Conservation (phyloP, 495 filamentous ascomycete species). For the Trichoderma gamsii region DNA sequence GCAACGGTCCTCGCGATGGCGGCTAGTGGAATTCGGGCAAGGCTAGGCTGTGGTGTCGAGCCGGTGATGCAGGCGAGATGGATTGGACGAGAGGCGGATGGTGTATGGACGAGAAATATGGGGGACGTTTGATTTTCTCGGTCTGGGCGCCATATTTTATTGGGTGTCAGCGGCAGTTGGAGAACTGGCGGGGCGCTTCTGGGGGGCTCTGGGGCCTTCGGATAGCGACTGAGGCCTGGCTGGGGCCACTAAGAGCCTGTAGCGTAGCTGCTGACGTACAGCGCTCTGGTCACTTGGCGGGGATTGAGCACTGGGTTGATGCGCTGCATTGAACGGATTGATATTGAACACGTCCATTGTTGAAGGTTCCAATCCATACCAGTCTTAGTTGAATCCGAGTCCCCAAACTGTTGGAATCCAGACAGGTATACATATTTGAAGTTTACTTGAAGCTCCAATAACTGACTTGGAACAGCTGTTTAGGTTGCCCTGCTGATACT, state of each 20-base stretch:
- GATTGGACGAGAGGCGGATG: neutral
- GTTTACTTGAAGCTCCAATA: too few species aligned
- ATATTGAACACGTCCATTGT: too few species aligned
- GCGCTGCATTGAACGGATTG: too few species aligned
- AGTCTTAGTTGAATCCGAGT: too few species aligned
- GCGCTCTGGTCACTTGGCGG: too few species aligned
- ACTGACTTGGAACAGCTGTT: too few species aligned
- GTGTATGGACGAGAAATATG: constrained; percentile 9
- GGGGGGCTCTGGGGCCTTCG: neutral
- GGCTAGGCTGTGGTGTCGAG: neutral
- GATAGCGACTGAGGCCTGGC: neutral
- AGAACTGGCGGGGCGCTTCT: neutral
- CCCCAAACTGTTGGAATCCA: too few species aligned
- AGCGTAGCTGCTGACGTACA: neutral
- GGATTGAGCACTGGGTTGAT: too few species aligned
- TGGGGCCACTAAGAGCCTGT: neutral
- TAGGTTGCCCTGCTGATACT: too few species aligned
- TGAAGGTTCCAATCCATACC: too few species aligned
- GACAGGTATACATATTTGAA: too few species aligned
- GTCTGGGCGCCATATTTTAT: neutral
- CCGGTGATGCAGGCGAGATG: neutral
- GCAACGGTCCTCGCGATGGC: neutral
- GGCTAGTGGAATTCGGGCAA: constrained; percentile 5
- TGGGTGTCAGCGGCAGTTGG: neutral
- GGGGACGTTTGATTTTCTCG: neutral